phyloP scores from a whole-genome alignment of 306 rosid species.

The Cicer chorassanicum region DNA sequence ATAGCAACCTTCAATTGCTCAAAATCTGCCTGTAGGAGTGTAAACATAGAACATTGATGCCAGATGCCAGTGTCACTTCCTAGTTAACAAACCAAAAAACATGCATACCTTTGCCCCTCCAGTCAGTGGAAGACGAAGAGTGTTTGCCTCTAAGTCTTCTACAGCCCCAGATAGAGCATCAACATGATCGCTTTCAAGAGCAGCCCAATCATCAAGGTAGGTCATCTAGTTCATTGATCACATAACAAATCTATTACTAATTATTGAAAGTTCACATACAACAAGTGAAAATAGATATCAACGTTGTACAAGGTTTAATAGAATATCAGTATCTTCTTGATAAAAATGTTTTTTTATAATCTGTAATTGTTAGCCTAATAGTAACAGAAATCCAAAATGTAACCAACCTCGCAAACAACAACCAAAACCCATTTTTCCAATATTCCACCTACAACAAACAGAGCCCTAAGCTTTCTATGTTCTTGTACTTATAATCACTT shows the following conservation, averaged over 20 bases:
- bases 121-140: slow-evolving; percentile 89
- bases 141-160: slow-evolving; percentile 91
- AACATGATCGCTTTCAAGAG: slow-evolving; percentile 74
- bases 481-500: not conserved
- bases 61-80: slow-evolving; percentile 36
- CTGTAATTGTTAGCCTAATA: too few species aligned
- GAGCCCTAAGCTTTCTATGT: not conserved
- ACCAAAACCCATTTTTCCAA: slow-evolving; percentile 6
- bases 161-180: slow-evolving; percentile 83
- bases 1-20: slow-evolving; percentile 83
- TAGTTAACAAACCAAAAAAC: slow-evolving; percentile 35
- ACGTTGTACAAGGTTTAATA: slow-evolving; percentile 32
- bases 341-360: not conserved
- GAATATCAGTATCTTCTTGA: slow-evolving; percentile 16
- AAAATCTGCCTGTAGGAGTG: slow-evolving; percentile 73
- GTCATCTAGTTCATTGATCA: slow-evolving; percentile 65
- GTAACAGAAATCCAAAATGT: slow-evolving; percentile 29
- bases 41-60: slow-evolving; percentile 29
- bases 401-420: slow-evolving; percentile 35
- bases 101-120: slow-evolving; percentile 84
- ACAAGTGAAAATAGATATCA: slow-evolving; percentile 33
- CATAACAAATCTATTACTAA: slow-evolving; percentile 40
- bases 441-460: slow-evolving; percentile 30
- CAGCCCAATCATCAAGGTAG: slow-evolving; percentile 85
- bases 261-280: slow-evolving; percentile 26